Base-by-base conservation (phyloP, 2,329 filamentous ascomycete species). In the Arthrobotrys conoides region DNA sequence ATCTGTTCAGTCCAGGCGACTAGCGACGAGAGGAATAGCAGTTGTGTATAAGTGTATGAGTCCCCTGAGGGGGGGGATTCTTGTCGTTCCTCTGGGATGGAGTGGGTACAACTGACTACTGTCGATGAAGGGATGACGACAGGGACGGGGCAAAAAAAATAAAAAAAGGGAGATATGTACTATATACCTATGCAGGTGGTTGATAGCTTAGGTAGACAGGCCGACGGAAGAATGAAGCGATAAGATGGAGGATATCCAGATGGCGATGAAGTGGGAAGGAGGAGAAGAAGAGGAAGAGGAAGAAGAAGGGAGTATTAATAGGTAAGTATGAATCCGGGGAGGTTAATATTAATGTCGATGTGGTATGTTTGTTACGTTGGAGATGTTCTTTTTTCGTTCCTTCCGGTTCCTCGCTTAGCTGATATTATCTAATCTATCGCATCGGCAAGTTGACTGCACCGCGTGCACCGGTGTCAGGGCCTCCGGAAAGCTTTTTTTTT, bases 1-100 rank as follows among this genome's bases (percentile, higher is more conserved):
- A 82, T 79, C 44, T 48, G 44, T 18, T n/a, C 24, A 6, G 36
- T 30, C 51, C 3, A 51, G 18, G 30, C 30, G 64, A 38, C 48
- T 27, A 22, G 33, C 20, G 44, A 69, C 46, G 41, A 51, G 6
- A 27, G 10, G 18, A 33, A 36, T 36, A 65, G 22, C 2, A 46
- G 12, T 2, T 46, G 16, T 46, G 5, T 2, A 20, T 18, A 16
- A 20, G n/a, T 20, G 44, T 36, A 2, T 20, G 49, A n/a, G 30
- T 67, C 61, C 73, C 71, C 71, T 63, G 51, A 66, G 57, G 65
- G 66, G 65, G 30, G n/a, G 49, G 8, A 55, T 5, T 49, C 44
- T 20, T 18, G 44, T 18, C 20, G 44, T 46, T 8, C 3, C 5
- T 49, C 2, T 33, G 8, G n/a, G 44, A 46, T 46, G 18, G n/a